Evolutionary conservation across 139 green algal genomes (phyloP).

Genomic region (Coelastrella sp.): DNA sequence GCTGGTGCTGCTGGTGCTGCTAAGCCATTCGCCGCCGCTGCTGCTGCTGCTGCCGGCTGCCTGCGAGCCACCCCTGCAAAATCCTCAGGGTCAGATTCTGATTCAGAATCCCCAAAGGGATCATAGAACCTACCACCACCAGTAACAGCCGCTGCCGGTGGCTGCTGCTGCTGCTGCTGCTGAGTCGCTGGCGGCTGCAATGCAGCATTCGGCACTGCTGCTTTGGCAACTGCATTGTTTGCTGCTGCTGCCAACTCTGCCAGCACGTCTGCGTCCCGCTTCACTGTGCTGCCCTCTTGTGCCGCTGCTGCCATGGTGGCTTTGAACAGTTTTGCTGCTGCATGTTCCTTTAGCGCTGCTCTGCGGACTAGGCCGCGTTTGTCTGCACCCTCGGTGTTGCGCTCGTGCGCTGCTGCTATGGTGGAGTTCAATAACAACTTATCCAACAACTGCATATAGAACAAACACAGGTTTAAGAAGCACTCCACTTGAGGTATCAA

Average conservation of each 20-base stretch:
- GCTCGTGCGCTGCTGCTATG: slow-evolving; percentile 40
- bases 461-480: neutral
- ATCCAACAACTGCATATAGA: slow-evolving; percentile 59
- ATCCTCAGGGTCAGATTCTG: slow-evolving; percentile 35
- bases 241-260: neutral
- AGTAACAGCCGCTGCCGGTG: slow-evolving; percentile 6
- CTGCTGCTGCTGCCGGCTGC: slow-evolving; percentile 17
- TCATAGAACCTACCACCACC: slow-evolving; percentile 7
- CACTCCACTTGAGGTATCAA: neutral
- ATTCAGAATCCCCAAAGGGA: slow-evolving; percentile 23
- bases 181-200: neutral
- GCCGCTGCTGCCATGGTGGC: slow-evolving; percentile 31
- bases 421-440: slow-evolving; percentile 74
- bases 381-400: slow-evolving; percentile 1
- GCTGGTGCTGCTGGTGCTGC: slow-evolving; percentile 12
- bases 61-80: neutral
- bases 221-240: neutral
- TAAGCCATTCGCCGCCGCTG: neutral
- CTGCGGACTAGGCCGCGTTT: slow-evolving; percentile 42
- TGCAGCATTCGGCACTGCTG: neutral
- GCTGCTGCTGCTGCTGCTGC: neutral
- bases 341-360: slow-evolving; percentile 60
- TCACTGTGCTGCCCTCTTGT: neutral
- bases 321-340: slow-evolving; percentile 57
- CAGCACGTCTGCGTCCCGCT: neutral